A percentile compares a stretch with the other conserved stretches of the same genome.
These are phyloP conservation scores for Ogataea parapolymorpha DNA, from an alignment of 805 yeast genomes.

Conservation along the genomic window DNA sequence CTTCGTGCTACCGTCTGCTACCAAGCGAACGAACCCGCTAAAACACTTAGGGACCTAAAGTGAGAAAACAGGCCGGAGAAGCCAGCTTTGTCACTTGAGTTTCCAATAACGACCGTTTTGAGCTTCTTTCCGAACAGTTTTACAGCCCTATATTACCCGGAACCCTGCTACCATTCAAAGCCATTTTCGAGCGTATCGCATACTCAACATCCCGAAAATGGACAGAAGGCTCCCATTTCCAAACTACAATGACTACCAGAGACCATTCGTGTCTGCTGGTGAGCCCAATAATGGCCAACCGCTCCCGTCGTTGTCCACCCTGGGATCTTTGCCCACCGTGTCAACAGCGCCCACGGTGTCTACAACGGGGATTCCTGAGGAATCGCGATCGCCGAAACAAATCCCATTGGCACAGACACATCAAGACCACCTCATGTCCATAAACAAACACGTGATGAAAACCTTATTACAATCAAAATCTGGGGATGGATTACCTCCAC, in stretches of 20 bases:
- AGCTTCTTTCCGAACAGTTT: background rate
- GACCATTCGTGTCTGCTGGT: constrained; percentile 2
- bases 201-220: background rate
- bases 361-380: constrained; percentile 3
- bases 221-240: constrained; percentile 8
- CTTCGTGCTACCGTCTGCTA: constrained; percentile 14
- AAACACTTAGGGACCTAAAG: background rate
- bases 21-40: constrained; percentile 7
- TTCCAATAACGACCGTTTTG: background rate
- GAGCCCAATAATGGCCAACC: background rate
- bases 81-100: background rate
- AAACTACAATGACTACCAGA: constrained; percentile 2
- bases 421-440: constrained; percentile 13
- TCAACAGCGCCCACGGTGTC: constrained; percentile 2
- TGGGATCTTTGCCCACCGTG: constrained; percentile 2
- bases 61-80: background rate
- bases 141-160: background rate
- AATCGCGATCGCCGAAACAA: constrained; percentile 8
- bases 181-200: constrained; percentile 1
- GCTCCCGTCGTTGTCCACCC: background rate
- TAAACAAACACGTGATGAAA: constrained; percentile 18
- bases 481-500: constrained; percentile 4
- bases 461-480: constrained; percentile 11
- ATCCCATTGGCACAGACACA: constrained; percentile 18
- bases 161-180: constrained; percentile 8